These are phyloP conservation scores for Hypoxylon sp. DNA, from an alignment of 2,329 filamentous ascomycete species.

Conservation along the genomic window DNA sequence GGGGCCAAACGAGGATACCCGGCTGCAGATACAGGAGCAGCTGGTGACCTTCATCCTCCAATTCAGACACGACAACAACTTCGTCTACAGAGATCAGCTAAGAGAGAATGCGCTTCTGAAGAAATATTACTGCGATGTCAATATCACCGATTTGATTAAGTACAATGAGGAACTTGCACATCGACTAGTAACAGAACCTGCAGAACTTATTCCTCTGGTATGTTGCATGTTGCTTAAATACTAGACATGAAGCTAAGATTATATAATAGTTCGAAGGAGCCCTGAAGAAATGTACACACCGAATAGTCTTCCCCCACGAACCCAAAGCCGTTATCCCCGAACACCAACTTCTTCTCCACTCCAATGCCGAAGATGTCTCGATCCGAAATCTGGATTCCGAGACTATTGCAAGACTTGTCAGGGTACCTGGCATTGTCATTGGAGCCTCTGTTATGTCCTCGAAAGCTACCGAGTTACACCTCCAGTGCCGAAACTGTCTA, in stretches of 20 bases:
- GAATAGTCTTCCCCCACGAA: conserved; percentile 89
- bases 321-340: conserved; percentile 80
- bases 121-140: conserved; percentile 95
- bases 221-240: conserved; percentile 49
- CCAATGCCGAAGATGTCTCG: conserved; percentile 88
- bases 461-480: conserved; percentile 88
- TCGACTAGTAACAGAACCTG: conserved; percentile 88
- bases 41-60: conserved; percentile 93
- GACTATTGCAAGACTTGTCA: conserved; percentile 93
- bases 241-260: conserved; percentile 27
- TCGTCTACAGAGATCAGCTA: conserved; percentile 97
- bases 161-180: conserved; percentile 97
- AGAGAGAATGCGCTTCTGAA: conserved; percentile 94
- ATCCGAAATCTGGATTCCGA: conserved; percentile 95
- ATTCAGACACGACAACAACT: conserved; percentile 93
- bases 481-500: conserved; percentile 90
- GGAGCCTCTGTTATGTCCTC: conserved; percentile 97
- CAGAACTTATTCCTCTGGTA: conserved; percentile 92
- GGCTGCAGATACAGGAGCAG: conserved; percentile 80
- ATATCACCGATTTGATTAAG: conserved; percentile 94
- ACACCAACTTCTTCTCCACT: conserved; percentile 95
- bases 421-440: conserved; percentile 97
- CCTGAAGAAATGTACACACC: conserved; percentile 90
- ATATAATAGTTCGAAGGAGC: conserved; percentile 85
- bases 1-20: conserved; percentile 77